A percentile compares a stretch with the other conserved stretches of the same genome.
Evolutionary conservation across 2,329 filamentous ascomycete species (phyloP).

Genomic region (Scytalidium sp.): DNA sequence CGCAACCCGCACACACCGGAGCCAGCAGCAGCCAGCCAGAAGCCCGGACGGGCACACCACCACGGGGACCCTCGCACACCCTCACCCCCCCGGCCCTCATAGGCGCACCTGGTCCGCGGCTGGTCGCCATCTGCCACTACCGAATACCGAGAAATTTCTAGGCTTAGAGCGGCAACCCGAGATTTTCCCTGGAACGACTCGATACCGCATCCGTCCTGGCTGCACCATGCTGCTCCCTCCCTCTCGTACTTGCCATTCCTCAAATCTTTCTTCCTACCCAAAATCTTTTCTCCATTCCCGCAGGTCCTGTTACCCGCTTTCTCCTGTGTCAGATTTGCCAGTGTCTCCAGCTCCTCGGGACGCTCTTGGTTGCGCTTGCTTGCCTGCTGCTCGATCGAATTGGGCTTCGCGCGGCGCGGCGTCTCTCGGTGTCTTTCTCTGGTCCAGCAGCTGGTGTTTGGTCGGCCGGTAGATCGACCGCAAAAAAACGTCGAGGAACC

Average conservation of each 20-base stretch:
- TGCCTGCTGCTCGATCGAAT: neutral
- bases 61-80: neutral
- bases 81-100: neutral
- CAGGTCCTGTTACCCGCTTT: slow-evolving; percentile 6
- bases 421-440: slow-evolving; percentile 3
- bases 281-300: neutral
- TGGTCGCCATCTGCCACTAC: neutral
- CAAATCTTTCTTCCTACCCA: slow-evolving; percentile 1
- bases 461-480: slow-evolving; percentile 16
- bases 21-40: slow-evolving; percentile 1
- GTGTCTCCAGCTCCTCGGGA: neutral
- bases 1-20: too few relatives aligned
- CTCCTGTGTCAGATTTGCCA: neutral
- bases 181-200: neutral
- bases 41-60: neutral
- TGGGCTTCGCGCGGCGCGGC: neutral
- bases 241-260: neutral
- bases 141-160: neutral
- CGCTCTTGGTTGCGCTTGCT: neutral
- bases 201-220: neutral
- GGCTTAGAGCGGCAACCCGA: neutral
- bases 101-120: neutral
- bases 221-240: neutral
- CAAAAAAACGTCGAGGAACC: slow-evolving; percentile 9
- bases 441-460: neutral